These are phyloP conservation scores for Nepenthes alata DNA, from an alignment of 179 eudicot genomes.

Conservation along the genomic window DNA sequence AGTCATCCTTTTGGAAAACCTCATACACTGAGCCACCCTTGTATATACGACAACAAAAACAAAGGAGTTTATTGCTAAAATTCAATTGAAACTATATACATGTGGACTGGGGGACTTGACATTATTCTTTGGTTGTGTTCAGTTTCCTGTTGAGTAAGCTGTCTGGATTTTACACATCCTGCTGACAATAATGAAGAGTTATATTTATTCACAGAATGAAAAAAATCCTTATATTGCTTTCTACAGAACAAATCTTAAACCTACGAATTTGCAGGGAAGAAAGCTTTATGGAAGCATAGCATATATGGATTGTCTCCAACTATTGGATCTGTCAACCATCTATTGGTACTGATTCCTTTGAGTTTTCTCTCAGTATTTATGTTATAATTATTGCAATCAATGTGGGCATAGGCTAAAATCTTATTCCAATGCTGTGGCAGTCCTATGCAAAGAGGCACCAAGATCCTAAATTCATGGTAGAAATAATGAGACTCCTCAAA, in stretches of 20 bases:
- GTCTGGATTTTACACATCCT: no score
- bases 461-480: slow-evolving; percentile 57
- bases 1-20: no score
- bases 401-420: not conserved
- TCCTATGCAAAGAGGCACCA: slow-evolving; percentile 60
- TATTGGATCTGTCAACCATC: slow-evolving; percentile 61
- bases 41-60: no score
- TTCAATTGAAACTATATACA: no score
- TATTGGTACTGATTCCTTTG: slow-evolving; percentile 44
- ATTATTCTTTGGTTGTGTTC: no score
- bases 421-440: slow-evolving; percentile 32
- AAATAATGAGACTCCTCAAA: slow-evolving; percentile 60
- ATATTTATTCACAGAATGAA: no score
- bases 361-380: not conserved
- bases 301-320: slow-evolving; percentile 73
- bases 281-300: slow-evolving; percentile 65
- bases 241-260: not conserved
- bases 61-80: no score
- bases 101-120: no score
- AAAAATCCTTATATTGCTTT: no score
- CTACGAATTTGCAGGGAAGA: slow-evolving; percentile 52
- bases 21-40: no score
- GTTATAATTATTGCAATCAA: not conserved
- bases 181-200: no score
- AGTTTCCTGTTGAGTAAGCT: no score